Base-by-base conservation (phyloP, 805 yeast species). In the Tetrapisispora nanseiensis region DNA sequence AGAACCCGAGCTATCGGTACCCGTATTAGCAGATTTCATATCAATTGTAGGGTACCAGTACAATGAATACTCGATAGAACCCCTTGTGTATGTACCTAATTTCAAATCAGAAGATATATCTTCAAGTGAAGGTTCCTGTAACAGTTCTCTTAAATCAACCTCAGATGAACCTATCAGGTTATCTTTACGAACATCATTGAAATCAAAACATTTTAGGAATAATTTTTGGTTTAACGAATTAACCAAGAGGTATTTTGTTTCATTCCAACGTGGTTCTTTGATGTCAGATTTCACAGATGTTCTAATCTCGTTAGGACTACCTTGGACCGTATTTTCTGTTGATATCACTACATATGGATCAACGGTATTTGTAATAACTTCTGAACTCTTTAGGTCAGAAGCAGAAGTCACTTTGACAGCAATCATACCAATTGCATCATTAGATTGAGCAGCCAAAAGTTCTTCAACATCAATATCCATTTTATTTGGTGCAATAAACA, bases 401-500 rank as follows among this genome's bases (percentile, higher is more conserved):
- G 76, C 79, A 39, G 77, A 72, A 46, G 72, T 69, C 37, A 82
- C 55, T 26, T 78, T 80, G 12, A 84, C 74, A 2, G 82, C 81
- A 46, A 80, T 65, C 44, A 78, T 78, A 50, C 90, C 92, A 49
- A 71, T 70, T 5, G 87, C 80, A 49, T 81, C 89, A 43, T 78
- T 77, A 6, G 76, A 62, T 54, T 75, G 75, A 33, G 71, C 73
- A 32, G 78, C 76, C 72, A 83, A 69, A 18, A 82, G 61, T 46
- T 80, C 86, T 57, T 80, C 86, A 32, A 83, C 82, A 52, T 83
- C 80, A 46, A 84, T 65, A 55, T 83, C 90, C 33, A 82, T 62
- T 42, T 84, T 79, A 61, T 84, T 84, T 50, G 95, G 95, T 9
- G 89, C 87, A 57, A 83, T 83, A 46, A 84, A 62, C 79, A 82